phyloP scores from a whole-genome alignment of 2,329 filamentous ascomycete genomes.

The Fusarium udum region DNA sequence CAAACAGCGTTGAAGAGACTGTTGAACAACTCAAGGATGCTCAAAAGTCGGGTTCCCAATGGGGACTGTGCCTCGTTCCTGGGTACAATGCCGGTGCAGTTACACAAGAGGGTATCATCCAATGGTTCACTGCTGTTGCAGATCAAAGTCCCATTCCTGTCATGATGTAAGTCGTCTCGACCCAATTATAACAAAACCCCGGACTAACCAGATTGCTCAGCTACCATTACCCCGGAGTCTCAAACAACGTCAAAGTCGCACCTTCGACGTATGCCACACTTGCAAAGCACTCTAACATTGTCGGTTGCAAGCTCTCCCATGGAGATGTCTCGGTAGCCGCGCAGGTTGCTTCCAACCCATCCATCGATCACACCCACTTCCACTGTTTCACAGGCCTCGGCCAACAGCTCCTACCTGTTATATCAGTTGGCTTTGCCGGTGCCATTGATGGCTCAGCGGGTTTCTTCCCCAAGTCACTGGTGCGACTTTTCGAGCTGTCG shows the following conservation, averaged over 20 bases:
- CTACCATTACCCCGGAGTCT: constrained; percentile 74
- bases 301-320: constrained; percentile 75
- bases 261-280: constrained; percentile 66
- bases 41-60: constrained; percentile 66
- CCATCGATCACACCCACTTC: constrained; percentile 68
- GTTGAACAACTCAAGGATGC: constrained; percentile 65
- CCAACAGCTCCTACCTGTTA: constrained; percentile 70
- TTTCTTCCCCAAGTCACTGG: constrained; percentile 70
- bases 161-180: constrained; percentile 58
- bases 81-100: constrained; percentile 67
- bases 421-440: constrained; percentile 66
- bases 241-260: constrained; percentile 69
- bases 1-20: constrained; percentile 70
- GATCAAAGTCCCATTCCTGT: constrained; percentile 66
- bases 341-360: constrained; percentile 67
- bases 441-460: constrained; percentile 71
- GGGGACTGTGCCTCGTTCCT: constrained; percentile 67
- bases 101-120: constrained; percentile 63
- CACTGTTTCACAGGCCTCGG: constrained; percentile 71
- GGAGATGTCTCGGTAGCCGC: constrained; percentile 72
- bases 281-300: constrained; percentile 71
- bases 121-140: constrained; percentile 68
- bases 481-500: constrained; percentile 63
- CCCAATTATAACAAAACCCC: background rate
- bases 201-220: constrained; percentile 44